These are phyloP conservation scores for Glycine latifolia DNA, from an alignment of 306 rosid genomes.

Conservation along the genomic window DNA sequence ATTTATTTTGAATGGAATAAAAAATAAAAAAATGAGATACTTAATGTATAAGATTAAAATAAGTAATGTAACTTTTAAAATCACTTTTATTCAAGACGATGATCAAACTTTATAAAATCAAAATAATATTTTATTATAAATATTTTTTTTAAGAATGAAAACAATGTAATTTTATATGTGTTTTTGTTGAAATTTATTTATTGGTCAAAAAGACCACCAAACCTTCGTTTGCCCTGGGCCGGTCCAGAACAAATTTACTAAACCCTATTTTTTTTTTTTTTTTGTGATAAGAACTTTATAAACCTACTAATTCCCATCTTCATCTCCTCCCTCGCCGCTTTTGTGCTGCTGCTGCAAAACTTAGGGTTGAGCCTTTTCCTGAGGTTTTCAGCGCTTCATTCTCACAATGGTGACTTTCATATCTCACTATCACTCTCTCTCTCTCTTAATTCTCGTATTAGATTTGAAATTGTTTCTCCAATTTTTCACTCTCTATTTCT, in stretches of 20 bases:
- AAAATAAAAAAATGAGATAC: too few relatives aligned
- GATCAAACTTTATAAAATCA: too few relatives aligned
- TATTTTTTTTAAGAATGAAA: too few relatives aligned
- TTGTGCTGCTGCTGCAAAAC: conserved; percentile 1
- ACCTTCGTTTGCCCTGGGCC: neutral
- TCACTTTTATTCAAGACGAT: too few relatives aligned
- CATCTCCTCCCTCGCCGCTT: neutral
- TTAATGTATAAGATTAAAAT: too few relatives aligned
- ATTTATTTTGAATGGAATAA: too few relatives aligned
- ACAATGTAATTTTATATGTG: too few relatives aligned
- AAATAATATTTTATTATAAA: too few relatives aligned
- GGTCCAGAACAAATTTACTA: neutral
- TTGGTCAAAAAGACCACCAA: neutral
- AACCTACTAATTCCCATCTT: neutral
- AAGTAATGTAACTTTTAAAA: too few relatives aligned
- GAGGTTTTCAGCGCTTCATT: neutral
- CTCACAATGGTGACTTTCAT: neutral
- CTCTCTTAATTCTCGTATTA: neutral
- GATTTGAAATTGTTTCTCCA: neutral
- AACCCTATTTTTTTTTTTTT: too few relatives aligned
- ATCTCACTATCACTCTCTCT: too few relatives aligned
- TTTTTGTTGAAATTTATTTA: too few relatives aligned
- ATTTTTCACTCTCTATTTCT: neutral
- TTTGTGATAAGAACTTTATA: neutral
- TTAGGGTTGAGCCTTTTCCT: neutral